These are phyloP conservation scores for Lablab purpureus DNA, from an alignment of 306 rosid genomes.

Conservation along the genomic window DNA sequence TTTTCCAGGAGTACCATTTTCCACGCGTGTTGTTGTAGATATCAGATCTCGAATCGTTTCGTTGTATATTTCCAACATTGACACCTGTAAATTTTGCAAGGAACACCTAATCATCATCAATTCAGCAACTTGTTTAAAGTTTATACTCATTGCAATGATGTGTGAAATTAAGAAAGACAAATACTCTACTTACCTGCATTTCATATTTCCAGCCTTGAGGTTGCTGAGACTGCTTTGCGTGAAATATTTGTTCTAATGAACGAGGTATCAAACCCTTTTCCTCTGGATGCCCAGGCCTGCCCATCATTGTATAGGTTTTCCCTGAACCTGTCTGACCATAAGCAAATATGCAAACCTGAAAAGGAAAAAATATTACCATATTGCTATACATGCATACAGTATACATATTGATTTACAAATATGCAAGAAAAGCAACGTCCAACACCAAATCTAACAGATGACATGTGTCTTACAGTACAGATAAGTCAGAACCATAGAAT, in stretches of 20 bases:
- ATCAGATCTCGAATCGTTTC: slow-evolving; percentile 92
- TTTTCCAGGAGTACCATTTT: slow-evolving; percentile 78
- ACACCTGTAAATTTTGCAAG: slow-evolving; percentile 60
- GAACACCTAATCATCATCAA: slow-evolving; percentile 16
- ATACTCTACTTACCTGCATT: slow-evolving; percentile 75
- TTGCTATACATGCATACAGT: neutral
- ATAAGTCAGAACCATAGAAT: slow-evolving; percentile 9
- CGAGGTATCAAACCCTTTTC: slow-evolving; percentile 95
- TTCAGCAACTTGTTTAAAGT: neutral
- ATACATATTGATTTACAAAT: slow-evolving; percentile 1
- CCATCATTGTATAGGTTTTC: slow-evolving; percentile 99
- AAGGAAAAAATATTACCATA: slow-evolving; percentile 41
- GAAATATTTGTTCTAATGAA: slow-evolving; percentile 89
- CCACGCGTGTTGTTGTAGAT: slow-evolving; percentile 59
- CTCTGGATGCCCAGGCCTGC: slow-evolving; percentile 78
- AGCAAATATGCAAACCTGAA: slow-evolving; percentile 97
- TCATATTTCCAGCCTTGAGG: slow-evolving; percentile 98
- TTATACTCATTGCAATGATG: neutral
- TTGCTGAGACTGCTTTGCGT: slow-evolving; percentile 74
- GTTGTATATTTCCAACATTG: slow-evolving; percentile 97
- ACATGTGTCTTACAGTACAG: neutral
- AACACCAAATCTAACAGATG: slow-evolving; percentile 12
- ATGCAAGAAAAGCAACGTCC: neutral
- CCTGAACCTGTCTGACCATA: slow-evolving; percentile 99
- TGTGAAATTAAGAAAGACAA: slow-evolving; percentile 31